A percentile compares a stretch with the other conserved stretches of the same genome.
These are phyloP conservation scores for Septoria petroselini DNA, from an alignment of 2,329 filamentous ascomycete species.

Conservation along the genomic window DNA sequence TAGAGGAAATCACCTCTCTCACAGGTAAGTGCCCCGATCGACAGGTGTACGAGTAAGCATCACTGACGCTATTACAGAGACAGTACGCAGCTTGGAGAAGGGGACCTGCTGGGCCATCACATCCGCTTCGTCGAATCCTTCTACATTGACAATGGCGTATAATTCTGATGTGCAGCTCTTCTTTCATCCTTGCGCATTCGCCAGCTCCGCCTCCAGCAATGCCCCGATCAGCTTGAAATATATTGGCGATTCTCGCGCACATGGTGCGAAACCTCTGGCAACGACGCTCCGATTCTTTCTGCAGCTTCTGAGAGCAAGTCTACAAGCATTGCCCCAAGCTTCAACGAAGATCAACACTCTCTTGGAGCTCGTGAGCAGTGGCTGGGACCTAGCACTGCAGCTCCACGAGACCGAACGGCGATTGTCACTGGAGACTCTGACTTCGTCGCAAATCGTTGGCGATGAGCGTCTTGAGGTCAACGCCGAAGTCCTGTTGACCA, in stretches of 20 bases:
- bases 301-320: constrained; percentile 65
- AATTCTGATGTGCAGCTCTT: constrained; percentile 68
- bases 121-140: constrained; percentile 55
- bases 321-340: constrained; percentile 60
- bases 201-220: constrained; percentile 36
- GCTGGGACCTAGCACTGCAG: constrained; percentile 63
- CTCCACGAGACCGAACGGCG: constrained; percentile 61
- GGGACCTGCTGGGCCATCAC: constrained; percentile 69
- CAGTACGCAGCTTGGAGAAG: constrained; percentile 63
- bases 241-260: constrained; percentile 56
- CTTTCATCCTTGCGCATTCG: constrained; percentile 65
- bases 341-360: constrained; percentile 57
- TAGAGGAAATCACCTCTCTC: constrained; percentile 72
- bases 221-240: constrained; percentile 67
- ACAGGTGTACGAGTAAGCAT: background rate
- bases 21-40: constrained; percentile 59
- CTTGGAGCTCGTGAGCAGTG: constrained; percentile 56
- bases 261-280: constrained; percentile 53
- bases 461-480: constrained; percentile 64
- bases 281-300: constrained; percentile 73
- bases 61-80: constrained; percentile 49
- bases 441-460: constrained; percentile 59
- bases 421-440: constrained; percentile 63
- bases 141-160: constrained; percentile 70
- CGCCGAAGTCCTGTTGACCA: constrained; percentile 60